Evolutionary conservation across 2,329 filamentous ascomycete species (phyloP).

Genomic region (Trichoderma sp.): DNA sequence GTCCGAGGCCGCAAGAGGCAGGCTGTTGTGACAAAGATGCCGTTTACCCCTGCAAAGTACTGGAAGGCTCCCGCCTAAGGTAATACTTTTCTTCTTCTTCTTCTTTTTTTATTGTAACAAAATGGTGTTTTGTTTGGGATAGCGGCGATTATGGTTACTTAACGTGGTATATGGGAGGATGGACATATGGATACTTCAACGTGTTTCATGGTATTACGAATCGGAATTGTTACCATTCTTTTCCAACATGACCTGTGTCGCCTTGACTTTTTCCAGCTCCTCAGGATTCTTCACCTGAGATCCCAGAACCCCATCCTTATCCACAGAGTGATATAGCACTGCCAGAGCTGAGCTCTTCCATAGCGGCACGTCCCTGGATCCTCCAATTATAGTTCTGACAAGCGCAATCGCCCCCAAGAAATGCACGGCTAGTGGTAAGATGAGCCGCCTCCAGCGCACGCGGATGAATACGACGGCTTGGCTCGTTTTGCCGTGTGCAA

Average conservation of each 20-base stretch:
- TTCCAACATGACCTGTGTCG: neutral
- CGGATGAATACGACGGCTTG: neutral
- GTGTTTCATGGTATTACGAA: slow-evolving; percentile 21
- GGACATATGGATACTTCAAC: slow-evolving; percentile 22
- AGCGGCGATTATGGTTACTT: slow-evolving; percentile 11
- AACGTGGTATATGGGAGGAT: slow-evolving; percentile 10
- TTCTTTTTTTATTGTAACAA: neutral
- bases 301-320: neutral
- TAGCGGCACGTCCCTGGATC: neutral
- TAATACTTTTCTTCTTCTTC: neutral
- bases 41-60: slow-evolving; percentile 79
- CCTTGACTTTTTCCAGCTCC: neutral
- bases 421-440: neutral
- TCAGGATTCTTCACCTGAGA: neutral
- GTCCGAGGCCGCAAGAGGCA: slow-evolving; percentile 74
- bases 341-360: neutral
- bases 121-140: neutral
- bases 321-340: neutral
- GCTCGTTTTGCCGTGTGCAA: neutral
- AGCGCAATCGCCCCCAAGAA: neutral
- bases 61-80: slow-evolving; percentile 34
- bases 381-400: neutral
- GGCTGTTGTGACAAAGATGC: slow-evolving; percentile 81
- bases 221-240: neutral
- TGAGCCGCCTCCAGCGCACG: neutral